phyloP scores from a whole-genome alignment of 106 monocot genomes.

The Dendrobium catenatum region DNA sequence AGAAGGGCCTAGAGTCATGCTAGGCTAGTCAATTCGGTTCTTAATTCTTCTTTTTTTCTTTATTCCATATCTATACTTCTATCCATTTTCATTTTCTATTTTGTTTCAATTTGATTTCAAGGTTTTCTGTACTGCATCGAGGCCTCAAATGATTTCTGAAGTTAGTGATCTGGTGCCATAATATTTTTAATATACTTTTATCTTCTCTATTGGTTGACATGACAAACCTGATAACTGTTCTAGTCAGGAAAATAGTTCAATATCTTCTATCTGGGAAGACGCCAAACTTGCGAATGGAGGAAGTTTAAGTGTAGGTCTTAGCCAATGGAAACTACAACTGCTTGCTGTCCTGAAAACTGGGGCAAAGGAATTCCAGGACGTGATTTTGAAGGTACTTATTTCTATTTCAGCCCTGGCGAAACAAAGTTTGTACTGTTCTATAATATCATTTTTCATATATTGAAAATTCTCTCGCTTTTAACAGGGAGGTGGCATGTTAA shows the following conservation, averaged over 20 bases:
- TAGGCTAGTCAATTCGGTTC: no score
- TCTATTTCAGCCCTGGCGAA: neutral
- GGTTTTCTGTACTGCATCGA: neutral
- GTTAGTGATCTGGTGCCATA: neutral
- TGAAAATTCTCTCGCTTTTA: slow-evolving; percentile 10
- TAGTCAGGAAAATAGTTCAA: slow-evolving; percentile 20
- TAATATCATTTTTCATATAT: slow-evolving; percentile 7
- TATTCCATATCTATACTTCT: no score
- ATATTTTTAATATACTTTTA: neutral
- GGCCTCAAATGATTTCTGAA: neutral
- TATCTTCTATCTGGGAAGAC: slow-evolving; percentile 26
- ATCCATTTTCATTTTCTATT: neutral
- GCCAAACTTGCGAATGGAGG: slow-evolving; percentile 20
- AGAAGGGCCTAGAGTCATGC: no score
- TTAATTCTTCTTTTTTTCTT: no score
- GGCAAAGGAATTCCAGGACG: slow-evolving; percentile 60
- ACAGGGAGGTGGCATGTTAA: slow-evolving; percentile 81
- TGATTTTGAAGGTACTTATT: slow-evolving; percentile 64
- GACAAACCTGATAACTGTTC: neutral
- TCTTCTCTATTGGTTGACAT: neutral
- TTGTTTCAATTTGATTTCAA: neutral
- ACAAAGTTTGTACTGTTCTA: neutral
- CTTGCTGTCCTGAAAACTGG: slow-evolving; percentile 58
- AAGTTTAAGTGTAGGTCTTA: slow-evolving; percentile 76
- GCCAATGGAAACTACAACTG: slow-evolving; percentile 62